Evolutionary conservation across 768 basidiomycete species (phyloP).

Genomic region (Roridomyces roridus): DNA sequence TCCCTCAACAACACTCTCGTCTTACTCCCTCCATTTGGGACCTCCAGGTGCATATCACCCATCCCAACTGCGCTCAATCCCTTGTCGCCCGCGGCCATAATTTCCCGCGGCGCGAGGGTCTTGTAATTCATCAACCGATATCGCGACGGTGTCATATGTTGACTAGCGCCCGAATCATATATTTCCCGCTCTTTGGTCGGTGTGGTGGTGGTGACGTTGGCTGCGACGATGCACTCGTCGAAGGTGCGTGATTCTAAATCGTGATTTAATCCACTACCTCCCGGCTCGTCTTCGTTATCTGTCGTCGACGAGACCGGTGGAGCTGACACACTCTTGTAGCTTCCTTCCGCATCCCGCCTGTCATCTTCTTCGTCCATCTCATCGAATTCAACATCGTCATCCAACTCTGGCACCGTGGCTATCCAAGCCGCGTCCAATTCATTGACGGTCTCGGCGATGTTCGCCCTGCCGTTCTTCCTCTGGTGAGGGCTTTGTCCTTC

Average conservation of each 20-base stretch:
- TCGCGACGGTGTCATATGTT: slow-evolving; percentile 41
- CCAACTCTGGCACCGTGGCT: background rate
- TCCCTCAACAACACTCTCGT: slow-evolving; percentile 32
- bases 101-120: slow-evolving; percentile 29
- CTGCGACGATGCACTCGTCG: background rate
- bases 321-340: too few relatives aligned
- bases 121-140: slow-evolving; percentile 35
- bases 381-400: slow-evolving; percentile 4
- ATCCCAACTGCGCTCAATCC: slow-evolving; percentile 35
- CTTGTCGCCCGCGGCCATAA: slow-evolving; percentile 35
- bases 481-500: slow-evolving; percentile 38
- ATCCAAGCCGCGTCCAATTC: slow-evolving; percentile 11
- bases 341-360: background rate
- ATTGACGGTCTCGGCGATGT: background rate
- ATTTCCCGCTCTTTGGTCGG: slow-evolving; percentile 28
- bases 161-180: slow-evolving; percentile 41
- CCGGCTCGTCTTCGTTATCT: too few relatives aligned
- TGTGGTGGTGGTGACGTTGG: background rate
- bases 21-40: slow-evolving; percentile 30
- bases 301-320: too few relatives aligned
- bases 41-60: slow-evolving; percentile 34
- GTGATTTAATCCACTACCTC: background rate
- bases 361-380: slow-evolving; percentile 5
- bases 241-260: slow-evolving; percentile 1
- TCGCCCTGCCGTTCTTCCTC: slow-evolving; percentile 11